Conservation (phyloP, 148 eudicot genomes). For the Arctostaphylos glauca region DNA sequence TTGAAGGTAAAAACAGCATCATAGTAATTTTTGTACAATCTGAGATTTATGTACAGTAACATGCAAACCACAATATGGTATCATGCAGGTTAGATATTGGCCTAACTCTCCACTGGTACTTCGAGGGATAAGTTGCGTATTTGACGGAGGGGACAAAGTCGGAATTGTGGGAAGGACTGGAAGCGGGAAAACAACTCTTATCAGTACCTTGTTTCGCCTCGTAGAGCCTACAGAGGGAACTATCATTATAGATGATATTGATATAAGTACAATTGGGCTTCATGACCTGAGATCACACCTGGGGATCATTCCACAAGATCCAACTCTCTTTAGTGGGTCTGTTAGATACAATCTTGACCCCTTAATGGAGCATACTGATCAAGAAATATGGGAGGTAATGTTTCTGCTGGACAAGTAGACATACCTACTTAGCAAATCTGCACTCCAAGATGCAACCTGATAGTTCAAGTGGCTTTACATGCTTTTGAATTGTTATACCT, state of each 20-base stretch:
- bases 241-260: background rate
- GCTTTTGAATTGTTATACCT: background rate
- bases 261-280: conserved; percentile 11
- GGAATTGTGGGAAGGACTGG: conserved; percentile 19
- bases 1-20: conserved; percentile 46
- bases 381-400: conserved; percentile 23
- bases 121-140: conserved; percentile 15
- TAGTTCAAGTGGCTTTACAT: background rate
- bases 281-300: conserved; percentile 20
- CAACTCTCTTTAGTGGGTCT: conserved; percentile 17
- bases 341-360: conserved; percentile 21
- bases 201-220: conserved; percentile 19
- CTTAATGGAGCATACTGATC: conserved; percentile 9
- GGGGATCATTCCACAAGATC: conserved; percentile 22
- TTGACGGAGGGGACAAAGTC: conserved; percentile 16
- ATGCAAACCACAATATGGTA: background rate
- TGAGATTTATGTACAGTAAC: background rate
- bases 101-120: conserved; percentile 17
- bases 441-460: background rate
- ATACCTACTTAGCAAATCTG: no score
- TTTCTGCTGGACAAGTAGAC: background rate
- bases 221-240: conserved; percentile 19
- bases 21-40: background rate
- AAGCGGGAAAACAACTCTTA: conserved; percentile 16
- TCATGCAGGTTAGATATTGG: conserved; percentile 9